These are phyloP conservation scores for Crepidotus variabilis DNA, from an alignment of 768 basidiomycete genomes.

Conservation along the genomic window DNA sequence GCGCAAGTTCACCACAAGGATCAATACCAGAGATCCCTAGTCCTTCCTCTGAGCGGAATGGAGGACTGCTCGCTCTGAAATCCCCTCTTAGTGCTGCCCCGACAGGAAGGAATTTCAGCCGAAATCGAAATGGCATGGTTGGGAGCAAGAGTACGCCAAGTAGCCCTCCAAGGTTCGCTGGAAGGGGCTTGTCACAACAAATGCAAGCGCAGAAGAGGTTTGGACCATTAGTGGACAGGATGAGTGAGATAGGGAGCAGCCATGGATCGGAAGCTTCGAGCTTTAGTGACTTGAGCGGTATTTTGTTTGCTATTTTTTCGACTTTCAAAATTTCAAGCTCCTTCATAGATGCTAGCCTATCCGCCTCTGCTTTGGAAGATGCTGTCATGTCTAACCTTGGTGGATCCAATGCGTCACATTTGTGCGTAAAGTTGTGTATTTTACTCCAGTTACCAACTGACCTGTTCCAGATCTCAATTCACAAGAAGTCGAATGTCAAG, in stretches of 20 bases:
- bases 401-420: constrained; percentile 52
- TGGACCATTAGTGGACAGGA: constrained; percentile 38
- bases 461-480: constrained; percentile 30
- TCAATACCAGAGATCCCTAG: constrained; percentile 84
- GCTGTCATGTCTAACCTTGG: constrained; percentile 74
- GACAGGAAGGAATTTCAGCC: background rate
- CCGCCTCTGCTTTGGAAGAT: constrained; percentile 77
- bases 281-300: constrained; percentile 86
- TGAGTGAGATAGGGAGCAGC: constrained; percentile 56
- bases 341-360: constrained; percentile 64
- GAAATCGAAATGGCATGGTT: background rate
- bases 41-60: constrained; percentile 44
- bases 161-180: background rate
- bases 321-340: constrained; percentile 1
- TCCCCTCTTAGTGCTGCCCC: background rate
- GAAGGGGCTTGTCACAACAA: background rate
- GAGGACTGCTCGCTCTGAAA: background rate
- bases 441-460: background rate
- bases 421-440: constrained; percentile 45
- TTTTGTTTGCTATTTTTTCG: constrained; percentile 15
- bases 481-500: constrained; percentile 31
- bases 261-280: constrained; percentile 75
- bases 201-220: constrained; percentile 42
- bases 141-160: background rate
- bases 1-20: constrained; percentile 67